Evolutionary conservation across 2,329 filamentous ascomycete species (phyloP).

Genomic region (Diaporthe sp.): DNA sequence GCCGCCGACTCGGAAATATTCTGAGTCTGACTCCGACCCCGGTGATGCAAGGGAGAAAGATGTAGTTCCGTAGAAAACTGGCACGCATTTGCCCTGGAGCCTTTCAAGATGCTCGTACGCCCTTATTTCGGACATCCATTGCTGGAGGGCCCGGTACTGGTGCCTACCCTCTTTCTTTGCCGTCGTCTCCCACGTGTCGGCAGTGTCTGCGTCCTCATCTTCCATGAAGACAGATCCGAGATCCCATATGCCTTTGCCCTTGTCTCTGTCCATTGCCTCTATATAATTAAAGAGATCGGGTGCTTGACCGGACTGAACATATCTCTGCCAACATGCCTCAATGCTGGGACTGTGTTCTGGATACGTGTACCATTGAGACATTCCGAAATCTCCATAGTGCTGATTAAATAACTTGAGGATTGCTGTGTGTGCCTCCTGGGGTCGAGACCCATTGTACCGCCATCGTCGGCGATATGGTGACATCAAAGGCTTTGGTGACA

Average conservation of each 20-base stretch:
- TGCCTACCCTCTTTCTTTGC: not conserved
- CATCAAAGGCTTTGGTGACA: not conserved
- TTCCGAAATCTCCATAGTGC: not conserved
- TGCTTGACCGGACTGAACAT: not conserved
- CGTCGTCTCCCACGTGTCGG: not conserved
- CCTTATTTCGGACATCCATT: not conserved
- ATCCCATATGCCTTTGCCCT: not conserved
- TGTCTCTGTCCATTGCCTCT: not conserved
- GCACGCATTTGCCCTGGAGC: not conserved
- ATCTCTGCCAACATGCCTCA: conserved; percentile 5
- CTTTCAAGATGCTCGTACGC: not conserved
- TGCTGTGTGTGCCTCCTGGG: not conserved
- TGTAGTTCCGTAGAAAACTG: too few species aligned
- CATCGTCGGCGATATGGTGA: not conserved
- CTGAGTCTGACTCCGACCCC: not conserved
- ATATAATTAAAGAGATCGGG: not conserved
- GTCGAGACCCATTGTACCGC: not conserved
- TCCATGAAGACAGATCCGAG: not conserved
- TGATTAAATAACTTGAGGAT: conserved; percentile 4
- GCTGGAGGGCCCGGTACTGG: not conserved
- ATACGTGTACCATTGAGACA: not conserved
- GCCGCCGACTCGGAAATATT: too few species aligned
- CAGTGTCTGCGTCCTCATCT: not conserved
- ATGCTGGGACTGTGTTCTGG: not conserved
- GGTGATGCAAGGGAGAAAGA: not conserved